Conservation (phyloP, 345 rosid genomes). For the Eucalyptus sp. region DNA sequence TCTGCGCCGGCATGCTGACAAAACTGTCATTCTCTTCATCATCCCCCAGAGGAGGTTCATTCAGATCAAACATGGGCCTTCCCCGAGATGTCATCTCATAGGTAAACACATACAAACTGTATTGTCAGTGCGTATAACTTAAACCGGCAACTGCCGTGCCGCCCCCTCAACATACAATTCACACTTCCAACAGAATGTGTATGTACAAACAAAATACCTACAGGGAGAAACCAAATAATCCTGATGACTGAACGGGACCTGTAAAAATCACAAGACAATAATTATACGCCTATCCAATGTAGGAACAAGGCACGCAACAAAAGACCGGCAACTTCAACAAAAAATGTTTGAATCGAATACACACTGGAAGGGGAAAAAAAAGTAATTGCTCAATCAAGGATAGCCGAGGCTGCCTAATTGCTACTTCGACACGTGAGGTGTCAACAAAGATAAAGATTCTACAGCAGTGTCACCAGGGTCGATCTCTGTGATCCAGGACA, state of each 20-base stretch:
- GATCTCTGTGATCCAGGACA: neutral
- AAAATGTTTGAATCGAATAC: neutral
- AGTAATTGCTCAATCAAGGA: neutral
- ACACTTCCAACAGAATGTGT: neutral
- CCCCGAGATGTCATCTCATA: conserved; percentile 89
- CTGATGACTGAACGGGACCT: neutral
- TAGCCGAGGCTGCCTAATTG: neutral
- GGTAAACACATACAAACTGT: conserved; percentile 60
- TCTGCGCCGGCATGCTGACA: conserved; percentile 44
- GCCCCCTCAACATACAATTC: neutral
- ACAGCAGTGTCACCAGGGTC: neutral
- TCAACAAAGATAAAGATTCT: neutral
- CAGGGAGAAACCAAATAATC: neutral
- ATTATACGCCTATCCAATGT: neutral
- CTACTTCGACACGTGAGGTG: neutral
- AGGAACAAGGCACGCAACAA: neutral
- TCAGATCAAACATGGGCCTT: conserved; percentile 89
- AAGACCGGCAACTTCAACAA: neutral
- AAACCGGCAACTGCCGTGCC: neutral
- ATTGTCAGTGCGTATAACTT: neutral
- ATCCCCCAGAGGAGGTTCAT: conserved; percentile 84
- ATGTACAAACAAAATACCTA: neutral
- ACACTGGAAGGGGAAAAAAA: neutral
- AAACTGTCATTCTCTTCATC: conserved; percentile 42
- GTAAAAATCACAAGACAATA: neutral